Conservation (phyloP, 2,329 filamentous ascomycete genomes). For the Lithohypha guttulata region DNA sequence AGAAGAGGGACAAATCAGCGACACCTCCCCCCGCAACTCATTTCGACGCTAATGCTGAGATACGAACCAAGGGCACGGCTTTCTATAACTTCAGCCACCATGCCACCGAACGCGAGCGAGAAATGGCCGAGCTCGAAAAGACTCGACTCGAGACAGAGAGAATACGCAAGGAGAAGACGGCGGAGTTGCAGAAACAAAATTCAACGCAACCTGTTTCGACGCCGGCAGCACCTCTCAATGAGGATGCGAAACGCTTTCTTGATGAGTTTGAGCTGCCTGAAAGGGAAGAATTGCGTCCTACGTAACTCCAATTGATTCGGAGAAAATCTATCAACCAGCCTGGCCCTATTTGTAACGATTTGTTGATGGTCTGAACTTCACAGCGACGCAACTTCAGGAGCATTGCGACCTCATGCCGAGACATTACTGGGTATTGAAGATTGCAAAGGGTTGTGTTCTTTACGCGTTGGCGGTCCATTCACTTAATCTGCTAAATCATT, state of each 20-base stretch:
- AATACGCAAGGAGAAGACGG: conserved; percentile 46
- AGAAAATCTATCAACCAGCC: too few relatives aligned
- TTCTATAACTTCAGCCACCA: conserved; percentile 85
- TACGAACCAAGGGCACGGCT: conserved; percentile 75
- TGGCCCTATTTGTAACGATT: too few relatives aligned
- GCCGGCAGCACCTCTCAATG: conserved; percentile 47
- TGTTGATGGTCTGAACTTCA: too few relatives aligned
- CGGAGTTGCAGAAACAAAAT: conserved; percentile 45
- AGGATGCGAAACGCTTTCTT: conserved; percentile 63
- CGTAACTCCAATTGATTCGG: too few relatives aligned
- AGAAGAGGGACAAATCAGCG: conserved; percentile 63
- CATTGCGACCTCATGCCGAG: too few relatives aligned
- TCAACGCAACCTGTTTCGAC: conserved; percentile 51
- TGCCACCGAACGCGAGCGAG: conserved; percentile 51
- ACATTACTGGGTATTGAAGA: too few relatives aligned
- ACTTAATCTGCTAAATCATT: too few relatives aligned
- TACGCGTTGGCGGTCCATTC: too few relatives aligned
- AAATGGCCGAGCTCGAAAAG: conserved; percentile 65
- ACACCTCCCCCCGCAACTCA: conserved; percentile 73
- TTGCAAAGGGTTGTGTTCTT: too few relatives aligned
- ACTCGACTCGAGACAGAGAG: conserved; percentile 60
- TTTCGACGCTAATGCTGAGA: conserved; percentile 76
- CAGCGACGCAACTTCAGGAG: too few relatives aligned
- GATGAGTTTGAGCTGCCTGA: conserved; percentile 33
- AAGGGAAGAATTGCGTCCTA: too few relatives aligned